phyloP scores from a whole-genome alignment of 495 filamentous ascomycete genomes.

The Penicillium steckii region DNA sequence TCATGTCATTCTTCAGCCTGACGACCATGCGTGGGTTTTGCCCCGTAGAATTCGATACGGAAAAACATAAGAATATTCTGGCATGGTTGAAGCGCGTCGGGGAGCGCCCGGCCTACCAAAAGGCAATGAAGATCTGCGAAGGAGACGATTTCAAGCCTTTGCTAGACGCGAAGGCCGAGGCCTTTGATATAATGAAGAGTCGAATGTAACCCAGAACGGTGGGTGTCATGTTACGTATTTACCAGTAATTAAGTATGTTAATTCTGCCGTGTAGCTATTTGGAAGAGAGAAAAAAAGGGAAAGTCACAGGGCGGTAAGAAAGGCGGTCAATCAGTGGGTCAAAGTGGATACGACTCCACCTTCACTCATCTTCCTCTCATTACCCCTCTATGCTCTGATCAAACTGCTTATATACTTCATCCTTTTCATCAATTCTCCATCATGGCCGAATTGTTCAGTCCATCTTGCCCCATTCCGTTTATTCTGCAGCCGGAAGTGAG shows the following conservation, averaged over 20 bases:
- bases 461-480: conserved; percentile 6
- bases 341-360: too few relatives aligned
- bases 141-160: conserved; percentile 33
- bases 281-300: too few relatives aligned
- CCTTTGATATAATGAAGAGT: conserved; percentile 11
- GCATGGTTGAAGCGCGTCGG: conserved; percentile 25
- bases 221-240: not conserved
- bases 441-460: too few relatives aligned
- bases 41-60: conserved; percentile 32
- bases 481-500: not conserved
- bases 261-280: too few relatives aligned
- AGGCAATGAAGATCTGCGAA: conserved; percentile 29
- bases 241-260: too few relatives aligned
- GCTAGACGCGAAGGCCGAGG: conserved; percentile 11
- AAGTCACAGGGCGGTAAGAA: too few relatives aligned
- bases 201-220: not conserved
- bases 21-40: conserved; percentile 54
- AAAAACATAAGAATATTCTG: conserved; percentile 25
- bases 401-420: too few relatives aligned
- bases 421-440: too few relatives aligned
- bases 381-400: too few relatives aligned
- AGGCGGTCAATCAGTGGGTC: too few relatives aligned
- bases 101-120: conserved; percentile 27
- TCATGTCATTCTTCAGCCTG: conserved; percentile 54
- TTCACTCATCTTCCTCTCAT: too few relatives aligned